Evolutionary conservation across 805 yeast genomes (phyloP).

Genomic region (Teunomyces tritomae): DNA sequence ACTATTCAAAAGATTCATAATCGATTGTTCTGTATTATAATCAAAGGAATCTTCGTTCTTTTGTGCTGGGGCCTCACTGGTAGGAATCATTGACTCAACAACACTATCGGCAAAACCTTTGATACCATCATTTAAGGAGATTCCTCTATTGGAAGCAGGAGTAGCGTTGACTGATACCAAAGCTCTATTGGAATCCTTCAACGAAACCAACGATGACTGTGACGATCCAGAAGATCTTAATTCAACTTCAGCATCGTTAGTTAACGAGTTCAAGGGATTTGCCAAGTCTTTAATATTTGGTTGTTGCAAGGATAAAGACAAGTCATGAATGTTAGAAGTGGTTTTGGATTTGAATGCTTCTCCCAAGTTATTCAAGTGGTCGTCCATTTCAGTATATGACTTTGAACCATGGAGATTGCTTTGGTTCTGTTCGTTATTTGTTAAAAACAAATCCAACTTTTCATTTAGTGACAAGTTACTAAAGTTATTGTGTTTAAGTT

Average conservation of each 20-base stretch:
- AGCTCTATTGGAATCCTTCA: conserved; percentile 26
- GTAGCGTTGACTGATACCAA: conserved; percentile 20
- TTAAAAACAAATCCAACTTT: conserved; percentile 43
- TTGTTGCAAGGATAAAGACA: conserved; percentile 29
- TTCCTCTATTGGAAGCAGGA: conserved; percentile 7
- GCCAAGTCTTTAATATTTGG: conserved; percentile 17
- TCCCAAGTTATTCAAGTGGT: conserved; percentile 32
- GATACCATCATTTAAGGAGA: conserved; percentile 41
- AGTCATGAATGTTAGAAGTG: conserved; percentile 32
- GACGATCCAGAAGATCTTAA: conserved; percentile 36
- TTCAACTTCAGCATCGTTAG: conserved; percentile 22
- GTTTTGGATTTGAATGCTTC: conserved; percentile 25
- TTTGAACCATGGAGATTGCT: conserved; percentile 9
- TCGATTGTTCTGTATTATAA: conserved; percentile 39
- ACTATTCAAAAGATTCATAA: conserved; percentile 35
- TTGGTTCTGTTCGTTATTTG: conserved; percentile 10
- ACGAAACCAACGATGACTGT: conserved; percentile 39
- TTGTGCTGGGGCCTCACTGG: background rate
- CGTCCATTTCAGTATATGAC: conserved; percentile 29
- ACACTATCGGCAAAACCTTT: conserved; percentile 40
- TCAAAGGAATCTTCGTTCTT: conserved; percentile 29
- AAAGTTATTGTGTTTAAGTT: conserved; percentile 22
- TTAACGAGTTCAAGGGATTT: conserved; percentile 33
- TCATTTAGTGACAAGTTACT: conserved; percentile 40
- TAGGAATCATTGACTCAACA: conserved; percentile 33